These are phyloP conservation scores for Leccinellum luteum DNA, from an alignment of 768 basidiomycete species.

Conservation along the genomic window DNA sequence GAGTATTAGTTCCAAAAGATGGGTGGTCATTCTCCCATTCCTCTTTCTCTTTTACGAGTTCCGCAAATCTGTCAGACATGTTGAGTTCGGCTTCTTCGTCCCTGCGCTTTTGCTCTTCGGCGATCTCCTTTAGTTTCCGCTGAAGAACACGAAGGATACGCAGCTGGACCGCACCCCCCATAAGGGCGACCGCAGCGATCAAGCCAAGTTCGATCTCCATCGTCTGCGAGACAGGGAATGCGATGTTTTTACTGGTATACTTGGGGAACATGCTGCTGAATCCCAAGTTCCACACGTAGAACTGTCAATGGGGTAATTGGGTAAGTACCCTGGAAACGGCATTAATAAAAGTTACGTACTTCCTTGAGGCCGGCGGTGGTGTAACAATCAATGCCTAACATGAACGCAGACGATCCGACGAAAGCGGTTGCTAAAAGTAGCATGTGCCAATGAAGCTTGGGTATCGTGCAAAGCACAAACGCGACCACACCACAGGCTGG, in stretches of 20 bases:
- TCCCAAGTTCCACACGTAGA: slow-evolving; percentile 95
- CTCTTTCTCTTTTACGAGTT: slow-evolving; percentile 63
- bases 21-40: slow-evolving; percentile 91
- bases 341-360: slow-evolving; percentile 40
- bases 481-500: slow-evolving; percentile 70
- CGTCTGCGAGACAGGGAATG: slow-evolving; percentile 82
- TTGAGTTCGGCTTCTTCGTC: slow-evolving; percentile 75
- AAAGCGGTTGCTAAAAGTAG: slow-evolving; percentile 84
- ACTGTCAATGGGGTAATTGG: slow-evolving; percentile 51
- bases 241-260: slow-evolving; percentile 60
- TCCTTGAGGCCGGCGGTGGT: slow-evolving; percentile 92
- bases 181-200: slow-evolving; percentile 76
- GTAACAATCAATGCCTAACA: slow-evolving; percentile 92
- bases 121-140: slow-evolving; percentile 75
- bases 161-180: slow-evolving; percentile 88
- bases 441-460: slow-evolving; percentile 83
- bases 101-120: slow-evolving; percentile 65
- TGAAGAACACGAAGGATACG: slow-evolving; percentile 80
- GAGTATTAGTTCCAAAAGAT: slow-evolving; percentile 53
- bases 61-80: slow-evolving; percentile 67
- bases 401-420: slow-evolving; percentile 88
- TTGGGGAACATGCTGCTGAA: slow-evolving; percentile 79
- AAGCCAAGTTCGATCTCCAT: slow-evolving; percentile 95
- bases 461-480: slow-evolving; percentile 82
- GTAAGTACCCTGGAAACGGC: slow-evolving; percentile 8